Evolutionary conservation across 805 yeast genomes (phyloP).

Genomic region (Yarrowia sp.): DNA sequence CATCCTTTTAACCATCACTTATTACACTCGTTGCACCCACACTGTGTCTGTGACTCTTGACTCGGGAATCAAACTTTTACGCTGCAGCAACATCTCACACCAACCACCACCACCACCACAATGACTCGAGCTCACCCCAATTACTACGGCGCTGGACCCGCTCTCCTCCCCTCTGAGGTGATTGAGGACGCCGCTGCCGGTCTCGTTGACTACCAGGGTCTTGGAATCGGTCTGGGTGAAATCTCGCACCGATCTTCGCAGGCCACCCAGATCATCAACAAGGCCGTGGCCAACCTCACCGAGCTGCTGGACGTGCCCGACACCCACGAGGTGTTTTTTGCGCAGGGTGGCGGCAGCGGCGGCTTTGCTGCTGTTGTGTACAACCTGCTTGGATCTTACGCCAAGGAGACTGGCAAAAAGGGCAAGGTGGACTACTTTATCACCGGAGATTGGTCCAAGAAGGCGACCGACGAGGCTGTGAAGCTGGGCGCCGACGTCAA

Average conservation of each 20-base stretch:
- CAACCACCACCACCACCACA: neutral
- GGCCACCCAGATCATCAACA: conserved; percentile 73
- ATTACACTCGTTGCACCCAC: too few relatives aligned
- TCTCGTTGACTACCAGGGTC: conserved; percentile 63
- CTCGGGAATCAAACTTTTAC: conserved; percentile 14
- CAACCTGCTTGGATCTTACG: conserved; percentile 73
- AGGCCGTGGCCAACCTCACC: conserved; percentile 64
- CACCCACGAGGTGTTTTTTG: conserved; percentile 87
- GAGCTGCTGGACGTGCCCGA: conserved; percentile 76
- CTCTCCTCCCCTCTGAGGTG: conserved; percentile 78
- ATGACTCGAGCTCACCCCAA: conserved; percentile 31
- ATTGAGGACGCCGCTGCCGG: conserved; percentile 86
- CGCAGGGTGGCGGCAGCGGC: conserved; percentile 98
- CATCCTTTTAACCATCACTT: too few relatives aligned
- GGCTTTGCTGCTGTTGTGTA: conserved; percentile 88
- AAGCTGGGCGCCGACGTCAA: conserved; percentile 78
- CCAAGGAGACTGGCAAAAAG: conserved; percentile 65
- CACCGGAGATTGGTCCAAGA: conserved; percentile 93
- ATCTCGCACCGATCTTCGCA: conserved; percentile 91
- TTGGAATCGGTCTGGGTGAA: conserved; percentile 89
- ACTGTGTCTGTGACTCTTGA: conserved; percentile 4
- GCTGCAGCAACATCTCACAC: neutral
- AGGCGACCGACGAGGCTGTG: conserved; percentile 80
- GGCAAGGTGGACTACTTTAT: conserved; percentile 85
- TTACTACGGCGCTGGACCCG: conserved; percentile 99